Percentiles rank a stretch among this genome's conserved stretches.
Conservation (phyloP, 139 green algal genomes). For the Volvox africanus region DNA sequence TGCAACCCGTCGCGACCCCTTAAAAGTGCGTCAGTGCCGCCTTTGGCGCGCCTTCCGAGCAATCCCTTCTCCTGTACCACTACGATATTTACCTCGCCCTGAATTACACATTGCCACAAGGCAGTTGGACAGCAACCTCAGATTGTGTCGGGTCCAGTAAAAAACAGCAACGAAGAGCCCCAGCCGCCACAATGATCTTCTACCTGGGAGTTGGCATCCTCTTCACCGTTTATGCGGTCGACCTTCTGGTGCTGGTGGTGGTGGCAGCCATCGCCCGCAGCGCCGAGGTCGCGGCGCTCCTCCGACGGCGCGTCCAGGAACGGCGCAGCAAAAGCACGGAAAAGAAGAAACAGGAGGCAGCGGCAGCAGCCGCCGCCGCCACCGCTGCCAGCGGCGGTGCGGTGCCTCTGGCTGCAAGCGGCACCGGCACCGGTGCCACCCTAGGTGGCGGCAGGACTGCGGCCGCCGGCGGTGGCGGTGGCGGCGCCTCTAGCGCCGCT, state of each 20-base stretch:
- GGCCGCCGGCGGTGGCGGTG: background rate
- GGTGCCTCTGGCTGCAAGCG: background rate
- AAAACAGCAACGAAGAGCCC: background rate
- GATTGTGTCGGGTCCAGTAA: background rate
- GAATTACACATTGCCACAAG: background rate
- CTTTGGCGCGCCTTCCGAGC: background rate
- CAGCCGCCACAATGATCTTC: conserved; percentile 54
- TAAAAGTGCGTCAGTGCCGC: background rate
- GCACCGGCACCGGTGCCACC: no score
- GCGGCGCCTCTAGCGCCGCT: background rate
- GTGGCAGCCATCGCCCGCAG: conserved; percentile 54
- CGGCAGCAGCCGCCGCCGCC: background rate
- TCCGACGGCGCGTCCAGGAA: background rate
- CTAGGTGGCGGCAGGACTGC: background rate
- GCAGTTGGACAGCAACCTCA: background rate
- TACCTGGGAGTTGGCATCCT: conserved; percentile 63
- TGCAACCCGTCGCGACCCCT: no score
- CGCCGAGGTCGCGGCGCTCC: conserved; percentile 42
- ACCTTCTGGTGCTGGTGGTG: conserved; percentile 70
- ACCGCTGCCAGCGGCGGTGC: background rate
- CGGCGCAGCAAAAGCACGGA: conserved; percentile 44
- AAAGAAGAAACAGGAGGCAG: background rate
- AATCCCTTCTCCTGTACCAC: background rate
- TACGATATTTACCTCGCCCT: background rate
- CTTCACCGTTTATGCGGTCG: conserved; percentile 68